Evolutionary conservation across 345 rosid species (phyloP).

Genomic region (Conringia planisiliqua): DNA sequence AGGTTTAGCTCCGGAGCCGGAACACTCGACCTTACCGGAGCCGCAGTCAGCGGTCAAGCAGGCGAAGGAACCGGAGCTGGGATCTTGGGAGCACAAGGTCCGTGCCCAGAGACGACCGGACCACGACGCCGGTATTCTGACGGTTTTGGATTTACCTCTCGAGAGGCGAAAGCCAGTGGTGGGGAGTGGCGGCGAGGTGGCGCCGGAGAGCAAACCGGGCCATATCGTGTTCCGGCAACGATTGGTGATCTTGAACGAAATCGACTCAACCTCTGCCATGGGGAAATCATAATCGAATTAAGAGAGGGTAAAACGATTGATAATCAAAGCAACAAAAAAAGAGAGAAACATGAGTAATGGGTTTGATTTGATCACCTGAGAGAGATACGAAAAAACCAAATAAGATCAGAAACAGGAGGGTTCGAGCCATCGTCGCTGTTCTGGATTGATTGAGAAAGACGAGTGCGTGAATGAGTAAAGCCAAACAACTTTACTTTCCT

Average conservation of each 20-base stretch:
- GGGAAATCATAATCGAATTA: not conserved
- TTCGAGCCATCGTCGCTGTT: constrained; percentile 34
- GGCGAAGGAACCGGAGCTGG: constrained; percentile 41
- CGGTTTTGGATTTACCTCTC: constrained; percentile 54
- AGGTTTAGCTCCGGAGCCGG: constrained; percentile 69
- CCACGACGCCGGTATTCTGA: constrained; percentile 61
- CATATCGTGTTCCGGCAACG: constrained; percentile 71
- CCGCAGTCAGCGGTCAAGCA: constrained; percentile 87
- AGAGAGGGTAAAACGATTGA: not conserved
- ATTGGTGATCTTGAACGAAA: constrained; percentile 68
- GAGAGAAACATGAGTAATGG: not conserved
- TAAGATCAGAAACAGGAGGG: constrained; percentile 15
- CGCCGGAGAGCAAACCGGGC: constrained; percentile 92
- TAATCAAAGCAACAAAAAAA: not conserved
- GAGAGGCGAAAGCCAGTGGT: constrained; percentile 74
- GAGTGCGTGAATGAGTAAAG: not conserved
- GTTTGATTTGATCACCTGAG: constrained; percentile 41
- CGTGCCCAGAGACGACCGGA: constrained; percentile 92
- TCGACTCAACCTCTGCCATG: constrained; percentile 37
- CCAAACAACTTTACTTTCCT: constrained; percentile 39
- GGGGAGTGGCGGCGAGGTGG: constrained; percentile 56
- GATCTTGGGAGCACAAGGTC: constrained; percentile 48
- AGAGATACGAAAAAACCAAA: constrained; percentile 24
- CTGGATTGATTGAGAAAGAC: not conserved
- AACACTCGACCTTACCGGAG: constrained; percentile 60